These are phyloP conservation scores for Hanseniaspora taiwanica DNA, from an alignment of 805 yeast species.

Conservation along the genomic window DNA sequence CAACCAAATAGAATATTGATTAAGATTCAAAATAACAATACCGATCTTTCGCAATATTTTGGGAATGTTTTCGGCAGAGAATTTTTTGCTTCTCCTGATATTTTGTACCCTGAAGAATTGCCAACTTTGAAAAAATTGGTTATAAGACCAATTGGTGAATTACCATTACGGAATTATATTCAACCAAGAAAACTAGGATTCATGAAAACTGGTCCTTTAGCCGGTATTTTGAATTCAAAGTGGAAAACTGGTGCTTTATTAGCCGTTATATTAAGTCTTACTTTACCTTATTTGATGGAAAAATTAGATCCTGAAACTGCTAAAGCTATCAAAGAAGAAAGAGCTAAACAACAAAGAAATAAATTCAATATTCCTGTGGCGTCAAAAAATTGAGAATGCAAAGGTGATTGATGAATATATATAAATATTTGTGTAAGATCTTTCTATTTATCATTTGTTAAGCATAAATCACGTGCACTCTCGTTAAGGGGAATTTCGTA, in stretches of 20 bases:
- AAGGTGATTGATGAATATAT: no score
- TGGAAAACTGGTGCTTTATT: constrained; percentile 23
- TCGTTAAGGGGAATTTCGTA: no score
- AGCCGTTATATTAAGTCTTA: constrained; percentile 11
- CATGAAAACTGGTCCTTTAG: constrained; percentile 25
- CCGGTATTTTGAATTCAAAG: constrained; percentile 24
- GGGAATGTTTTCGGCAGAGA: constrained; percentile 23
- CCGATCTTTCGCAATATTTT: constrained; percentile 12
- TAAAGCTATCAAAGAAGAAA: constrained; percentile 21
- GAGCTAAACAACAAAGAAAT: constrained; percentile 14
- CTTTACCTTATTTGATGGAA: constrained; percentile 26
- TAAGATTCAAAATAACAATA: constrained; percentile 8
- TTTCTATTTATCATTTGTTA: no score
- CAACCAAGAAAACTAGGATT: constrained; percentile 22
- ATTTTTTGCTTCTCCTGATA: constrained; percentile 22
- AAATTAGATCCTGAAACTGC: constrained; percentile 30
- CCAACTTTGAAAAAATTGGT: constrained; percentile 15
- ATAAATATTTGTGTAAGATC: no score
- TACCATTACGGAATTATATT: constrained; percentile 24
- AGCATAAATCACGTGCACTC: no score
- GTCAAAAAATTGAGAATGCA: background rate
- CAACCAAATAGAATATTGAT: constrained; percentile 22
- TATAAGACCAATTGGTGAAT: constrained; percentile 14
- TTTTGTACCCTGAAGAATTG: constrained; percentile 18
- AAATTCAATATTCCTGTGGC: constrained; percentile 8